Conservation (phyloP, 441 rosid species). For the Gossypium lobatum region DNA sequence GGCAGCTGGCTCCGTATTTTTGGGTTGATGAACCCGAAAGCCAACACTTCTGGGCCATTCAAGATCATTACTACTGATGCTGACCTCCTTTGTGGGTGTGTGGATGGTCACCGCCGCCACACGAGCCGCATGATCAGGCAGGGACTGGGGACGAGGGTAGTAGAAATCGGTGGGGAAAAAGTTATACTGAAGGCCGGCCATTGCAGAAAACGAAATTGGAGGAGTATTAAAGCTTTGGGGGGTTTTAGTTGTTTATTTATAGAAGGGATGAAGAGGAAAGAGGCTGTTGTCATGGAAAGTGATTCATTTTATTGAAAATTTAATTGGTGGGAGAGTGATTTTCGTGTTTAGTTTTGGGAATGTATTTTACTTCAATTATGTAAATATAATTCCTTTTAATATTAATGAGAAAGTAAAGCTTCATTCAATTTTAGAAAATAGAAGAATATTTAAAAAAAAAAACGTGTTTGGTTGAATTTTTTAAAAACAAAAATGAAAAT, state of each 20-base stretch:
- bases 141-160: constrained; percentile 22
- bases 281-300: background rate
- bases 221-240: background rate
- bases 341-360: too few species aligned
- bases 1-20: background rate
- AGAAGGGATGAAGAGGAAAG: background rate
- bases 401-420: too few species aligned
- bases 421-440: too few species aligned
- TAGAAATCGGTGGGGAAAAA: constrained; percentile 36
- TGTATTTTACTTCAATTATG: background rate
- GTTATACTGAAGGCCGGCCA: constrained; percentile 44
- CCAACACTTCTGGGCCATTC: background rate
- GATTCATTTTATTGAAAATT: background rate
- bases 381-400: too few species aligned
- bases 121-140: background rate
- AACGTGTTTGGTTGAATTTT: too few species aligned
- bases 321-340: too few species aligned
- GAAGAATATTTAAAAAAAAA: too few species aligned
- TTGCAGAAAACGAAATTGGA: background rate
- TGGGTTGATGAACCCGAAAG: background rate
- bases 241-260: background rate
- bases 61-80: background rate
- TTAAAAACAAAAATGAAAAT: too few species aligned
- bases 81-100: background rate
- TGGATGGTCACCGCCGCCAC: background rate